Conservation (phyloP, 345 rosid species). For the Sonneratia alba region DNA sequence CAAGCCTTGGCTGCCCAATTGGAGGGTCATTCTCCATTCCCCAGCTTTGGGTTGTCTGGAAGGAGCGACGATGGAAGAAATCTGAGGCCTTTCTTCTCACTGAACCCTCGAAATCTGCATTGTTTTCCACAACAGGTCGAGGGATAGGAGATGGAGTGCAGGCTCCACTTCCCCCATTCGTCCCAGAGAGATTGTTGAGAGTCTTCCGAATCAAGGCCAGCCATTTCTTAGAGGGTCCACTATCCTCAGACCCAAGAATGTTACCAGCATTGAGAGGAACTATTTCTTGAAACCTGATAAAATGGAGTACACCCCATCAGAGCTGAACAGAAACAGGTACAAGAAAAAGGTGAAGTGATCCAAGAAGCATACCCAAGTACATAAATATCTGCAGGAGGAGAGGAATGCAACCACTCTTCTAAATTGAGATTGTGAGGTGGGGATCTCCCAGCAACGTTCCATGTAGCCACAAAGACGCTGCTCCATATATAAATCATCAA, state of each 20-base stretch:
- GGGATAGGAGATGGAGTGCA: slow-evolving; percentile 92
- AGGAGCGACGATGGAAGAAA: slow-evolving; percentile 82
- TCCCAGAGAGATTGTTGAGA: slow-evolving; percentile 82
- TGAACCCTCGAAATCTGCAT: slow-evolving; percentile 96
- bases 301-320: not conserved
- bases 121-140: slow-evolving; percentile 73
- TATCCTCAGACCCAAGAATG: slow-evolving; percentile 94
- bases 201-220: slow-evolving; percentile 68
- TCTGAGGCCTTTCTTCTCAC: slow-evolving; percentile 67
- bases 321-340: not conserved
- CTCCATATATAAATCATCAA: slow-evolving; percentile 7
- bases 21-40: slow-evolving; percentile 75
- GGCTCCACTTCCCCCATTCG: slow-evolving; percentile 53
- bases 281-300: slow-evolving; percentile 88
- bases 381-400: slow-evolving; percentile 96
- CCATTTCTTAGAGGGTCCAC: slow-evolving; percentile 98
- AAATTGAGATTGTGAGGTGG: slow-evolving; percentile 76
- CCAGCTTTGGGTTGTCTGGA: slow-evolving; percentile 85
- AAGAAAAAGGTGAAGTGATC: not conserved
- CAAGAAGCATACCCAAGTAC: slow-evolving; percentile 66
- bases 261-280: slow-evolving; percentile 98
- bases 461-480: slow-evolving; percentile 86
- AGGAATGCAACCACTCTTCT: slow-evolving; percentile 90
- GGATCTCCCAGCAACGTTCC: slow-evolving; percentile 98
- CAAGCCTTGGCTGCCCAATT: slow-evolving; percentile 53